Evolutionary conservation across 371 early-diverging fungal genomes (phyloP), one percentile per base, ranked within the genome.

Genomic region (Apophysomyces trapeziformis): DNA sequence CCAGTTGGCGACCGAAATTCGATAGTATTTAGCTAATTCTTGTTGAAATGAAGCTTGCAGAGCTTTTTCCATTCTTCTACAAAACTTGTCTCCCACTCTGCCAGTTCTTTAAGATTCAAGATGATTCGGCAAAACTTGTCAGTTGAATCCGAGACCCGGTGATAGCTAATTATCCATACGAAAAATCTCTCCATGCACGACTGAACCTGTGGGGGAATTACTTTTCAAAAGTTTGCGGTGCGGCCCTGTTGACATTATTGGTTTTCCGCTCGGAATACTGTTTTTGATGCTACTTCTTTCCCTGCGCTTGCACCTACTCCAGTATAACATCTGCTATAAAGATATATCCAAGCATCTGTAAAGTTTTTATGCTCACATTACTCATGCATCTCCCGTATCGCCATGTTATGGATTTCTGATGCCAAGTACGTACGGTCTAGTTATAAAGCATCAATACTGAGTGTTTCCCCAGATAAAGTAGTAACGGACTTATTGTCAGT

Each of bases 121-220:
- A 47, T 4, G n/a, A 4, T 18, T 47, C 21, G 47, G 18, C 47
- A 16, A 47, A 47, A 47, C 18, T 47, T 47, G 11, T 47, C n/a
- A 1, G 16, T 47, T 7, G n/a, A 47, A 9, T 11, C n/a, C 21
- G 47, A 47, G 7, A 47, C n/a, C 47, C 1, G 47, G 7, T 21
- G 16, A 47, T 47, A n/a, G n/a, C 1, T 47, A 16, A 47, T 47
- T 47, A 18, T 47, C 47, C 16, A 21, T 4, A 47, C 9, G 16
- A 47, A 16, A 47, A 47, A 47, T 47, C 47, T 47, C n/a, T 47
- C 16, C 47, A 2, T 47, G 47, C n/a, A 47, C 47, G 47, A 47
- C 18, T 14, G 47, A 47, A 47, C 47, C 47, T 9, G 18, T 47
- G 4, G 2, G 16, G 5, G 11, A 16, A 47, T 26, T 47, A 14